Base-by-base conservation (phyloP, 2,329 filamentous ascomycete species). In the Atkinsonella hypoxylon region DNA sequence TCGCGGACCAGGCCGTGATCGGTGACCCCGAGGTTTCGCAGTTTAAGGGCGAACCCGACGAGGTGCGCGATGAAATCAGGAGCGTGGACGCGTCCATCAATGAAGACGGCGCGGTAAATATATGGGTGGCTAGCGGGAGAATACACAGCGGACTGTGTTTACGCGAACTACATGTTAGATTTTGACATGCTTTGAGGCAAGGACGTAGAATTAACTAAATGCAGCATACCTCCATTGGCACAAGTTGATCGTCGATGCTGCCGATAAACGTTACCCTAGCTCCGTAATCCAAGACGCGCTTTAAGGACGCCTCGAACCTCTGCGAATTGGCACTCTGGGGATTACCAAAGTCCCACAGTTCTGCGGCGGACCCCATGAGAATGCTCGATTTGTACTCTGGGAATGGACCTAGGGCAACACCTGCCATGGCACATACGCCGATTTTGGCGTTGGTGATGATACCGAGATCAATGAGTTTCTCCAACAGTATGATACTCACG, bases 191-290 rank as follows among this genome's bases (percentile, higher is more conserved):
- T 36, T 36, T 7, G 45, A n/a, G 3, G 38, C 18, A 20, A 12
- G 11, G 10, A 39, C 30, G 22, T 7, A 22, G 8, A 17, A 58
- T 47, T 50, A 52, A 40, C 36, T n/a, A 7, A 13, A 3, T 38
- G 10, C 12, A 6, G 60, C 70, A 62, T 66, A 87, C 85, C 74
- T 96, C 91, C 62, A 98, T 74, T 4, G 90, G 91, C 13, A 98
- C 90, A 2, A 98, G 75, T 66, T 98, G 93, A 66, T 98, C 93
- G 64, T 98, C 93, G 48, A 98, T 94, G 66, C 90, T 96, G 49
- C 91, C 91, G 53, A 95, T 77, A 64, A 90, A 96, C 0, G 89
- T 86, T 46, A 97, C 80, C 40, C 88, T 81, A 13, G 87, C 87
- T 12, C 90, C 89, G 59, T 88, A 85, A 15, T 83, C 77, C 7